Base-by-base conservation (phyloP, 2,329 filamentous ascomycete genomes). In the Sporothrix brunneoviolacea region DNA sequence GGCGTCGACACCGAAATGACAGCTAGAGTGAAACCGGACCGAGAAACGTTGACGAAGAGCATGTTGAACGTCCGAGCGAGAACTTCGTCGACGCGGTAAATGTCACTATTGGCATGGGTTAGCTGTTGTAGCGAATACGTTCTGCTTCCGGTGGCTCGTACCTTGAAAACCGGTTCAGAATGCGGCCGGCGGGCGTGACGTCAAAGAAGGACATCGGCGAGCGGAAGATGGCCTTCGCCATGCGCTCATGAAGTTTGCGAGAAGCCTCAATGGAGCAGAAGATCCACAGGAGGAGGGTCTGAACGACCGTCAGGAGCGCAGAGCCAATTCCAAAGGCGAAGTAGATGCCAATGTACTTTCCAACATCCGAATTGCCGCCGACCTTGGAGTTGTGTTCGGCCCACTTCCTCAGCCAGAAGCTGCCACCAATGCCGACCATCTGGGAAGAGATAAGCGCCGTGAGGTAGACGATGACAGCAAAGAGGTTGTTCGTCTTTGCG, bases 201-300 rank as follows among this genome's bases (percentile, higher is more conserved):
- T 98, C 94, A 60, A 98, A 98, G 71, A 98, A 98, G 60, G 83
- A 93, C 93, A 98, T 98, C 49, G 93, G 94, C 33, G 90, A 94
- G 58, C 93, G 81, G 77, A 98, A 98, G 60, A 97, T 96, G 16
- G 93, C 90, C 61, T 86, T 93, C 38, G 91, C 91, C 93, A 98
- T 97, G 57, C 88, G 80, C 70, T 97, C 93, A 65, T 98, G 93
- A 51, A 98, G 77, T 71, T 97, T 98, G 55, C 93, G 82, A 18
- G 91, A 96, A 45, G 93, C 93, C 82, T 98, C 93, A 56, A 98
- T 98, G 4, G 93, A 97, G 71, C 94, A 98, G 72, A 98, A 97
- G 58, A 98, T 97, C 93, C 93, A 98, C 24, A 98, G 75, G 57
- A 98, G 90, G 59, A 98, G 72, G 6, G 91, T 97, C 69, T 97